phyloP scores from a whole-genome alignment of 495 filamentous ascomycete genomes.

The Neohortaea acidophila region DNA sequence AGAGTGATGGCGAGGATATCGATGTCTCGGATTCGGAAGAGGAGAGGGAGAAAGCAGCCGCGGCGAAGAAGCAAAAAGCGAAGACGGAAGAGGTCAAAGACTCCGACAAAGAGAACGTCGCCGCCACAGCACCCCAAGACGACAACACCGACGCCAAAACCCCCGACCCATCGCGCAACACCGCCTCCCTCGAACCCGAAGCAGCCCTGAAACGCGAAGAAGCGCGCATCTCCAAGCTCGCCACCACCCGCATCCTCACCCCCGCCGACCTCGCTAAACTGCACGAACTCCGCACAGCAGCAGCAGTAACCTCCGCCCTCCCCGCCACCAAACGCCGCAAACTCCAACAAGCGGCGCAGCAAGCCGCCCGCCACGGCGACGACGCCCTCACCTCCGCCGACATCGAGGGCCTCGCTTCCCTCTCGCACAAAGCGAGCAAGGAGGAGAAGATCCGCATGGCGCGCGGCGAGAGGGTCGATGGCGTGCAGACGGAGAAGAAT shows the following conservation, averaged over 20 bases:
- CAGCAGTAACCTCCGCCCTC: constrained; percentile 49
- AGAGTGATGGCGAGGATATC: constrained; percentile 62
- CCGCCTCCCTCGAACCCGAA: constrained; percentile 17
- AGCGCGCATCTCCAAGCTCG: constrained; percentile 45
- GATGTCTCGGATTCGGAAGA: constrained; percentile 50
- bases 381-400: constrained; percentile 73
- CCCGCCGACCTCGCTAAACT: constrained; percentile 87
- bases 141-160: constrained; percentile 1
- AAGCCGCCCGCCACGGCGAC: constrained; percentile 46
- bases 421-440: constrained; percentile 57
- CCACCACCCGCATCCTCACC: constrained; percentile 78
- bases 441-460: constrained; percentile 70
- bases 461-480: constrained; percentile 55
- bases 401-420: constrained; percentile 56
- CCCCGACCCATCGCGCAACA: constrained; percentile 1
- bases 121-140: constrained; percentile 26
- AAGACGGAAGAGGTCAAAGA: constrained; percentile 10
- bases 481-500: too few relatives aligned
- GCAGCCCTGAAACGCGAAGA: constrained; percentile 15
- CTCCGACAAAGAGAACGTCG: constrained; percentile 23
- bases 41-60: constrained; percentile 33
- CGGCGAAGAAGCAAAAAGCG: constrained; percentile 42
- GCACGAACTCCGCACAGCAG: constrained; percentile 62
- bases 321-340: constrained; percentile 24
- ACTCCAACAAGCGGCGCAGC: constrained; percentile 22